Base-by-base conservation (phyloP, 352 stramenopile species). In the Blastocystis sp. region DNA sequence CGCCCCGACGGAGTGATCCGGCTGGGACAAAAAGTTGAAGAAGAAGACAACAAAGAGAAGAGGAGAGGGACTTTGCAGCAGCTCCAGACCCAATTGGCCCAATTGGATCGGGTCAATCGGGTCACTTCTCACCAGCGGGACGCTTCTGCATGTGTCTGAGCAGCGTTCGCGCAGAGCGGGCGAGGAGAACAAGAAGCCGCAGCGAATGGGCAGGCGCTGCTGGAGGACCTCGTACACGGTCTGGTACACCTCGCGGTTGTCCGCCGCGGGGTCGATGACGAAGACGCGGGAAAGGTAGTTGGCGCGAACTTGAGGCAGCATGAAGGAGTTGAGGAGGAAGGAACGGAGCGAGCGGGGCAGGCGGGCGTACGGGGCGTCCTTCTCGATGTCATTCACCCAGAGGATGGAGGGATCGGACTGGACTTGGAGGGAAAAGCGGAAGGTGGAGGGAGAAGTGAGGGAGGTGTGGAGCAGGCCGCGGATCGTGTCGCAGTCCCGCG, bases 361-460 rank as follows among this genome's bases (percentile, higher is more conserved):
- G 14, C 48, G n/a, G 40, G 68, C 21, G 89, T 94, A 94, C n/a
- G 28, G 43, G 1, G n/a, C 11, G 61, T 94, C 92, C 62, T 90
- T 90, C 78, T 94, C 91, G 2, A 94, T 77, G 78, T 94, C 91
- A 82, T 94, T 94, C 11, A 94, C 60, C 63, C 90, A 94, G n/a
- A 90, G 24, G 14, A 88, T 43, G 28, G 7, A 94, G 66, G 11
- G 71, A 70, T 11, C 81, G 66, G 38, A 90, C 90, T 11, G 89
- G 64, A 4, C 89, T 87, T 11, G 62, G 64, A 34, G 62, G 71
- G 4, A 92, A 28, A 87, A 93, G 90, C 7, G 48, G 48, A 57
- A 57, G 48, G 48, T 57, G 48, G 48, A 57, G 48, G 48, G 48
- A 57, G 48, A 57, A 17, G 48, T 57, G 6, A 57, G 48, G 6